Conservation (phyloP, 192 early-diverging fungal species). For the Backusella westeae region DNA sequence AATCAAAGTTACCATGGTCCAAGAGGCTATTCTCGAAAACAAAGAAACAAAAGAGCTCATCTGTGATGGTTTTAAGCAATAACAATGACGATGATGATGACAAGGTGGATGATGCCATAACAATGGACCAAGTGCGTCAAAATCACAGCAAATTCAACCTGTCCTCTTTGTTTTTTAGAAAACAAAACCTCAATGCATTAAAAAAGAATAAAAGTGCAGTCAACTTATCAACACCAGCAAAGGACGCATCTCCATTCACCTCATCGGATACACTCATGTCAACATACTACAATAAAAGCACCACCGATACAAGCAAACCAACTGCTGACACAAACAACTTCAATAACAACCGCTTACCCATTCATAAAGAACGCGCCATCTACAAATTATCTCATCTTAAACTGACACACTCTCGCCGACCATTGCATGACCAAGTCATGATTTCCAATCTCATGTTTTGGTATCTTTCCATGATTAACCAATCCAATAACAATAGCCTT, state of each 20-base stretch:
- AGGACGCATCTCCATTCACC: neutral
- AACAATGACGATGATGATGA: neutral
- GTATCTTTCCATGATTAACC: constrained; percentile 68
- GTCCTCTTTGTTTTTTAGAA: neutral
- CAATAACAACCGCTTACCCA: constrained; percentile 40
- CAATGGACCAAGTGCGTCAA: neutral
- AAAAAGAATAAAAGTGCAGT: neutral
- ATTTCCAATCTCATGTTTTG: constrained; percentile 85
- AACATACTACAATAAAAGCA: neutral
- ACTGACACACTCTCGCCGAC: constrained; percentile 68
- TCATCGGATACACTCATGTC: neutral
- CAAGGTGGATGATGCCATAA: neutral
- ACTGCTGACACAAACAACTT: neutral
- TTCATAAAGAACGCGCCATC: constrained; percentile 76
- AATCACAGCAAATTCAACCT: neutral
- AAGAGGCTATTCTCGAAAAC: neutral
- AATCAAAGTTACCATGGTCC: neutral
- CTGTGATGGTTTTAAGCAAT: neutral
- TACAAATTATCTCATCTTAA: constrained; percentile 73
- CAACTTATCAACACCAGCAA: neutral
- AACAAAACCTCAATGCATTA: neutral
- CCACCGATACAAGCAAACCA: neutral
- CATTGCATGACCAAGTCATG: constrained; percentile 70
- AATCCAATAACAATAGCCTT: neutral
- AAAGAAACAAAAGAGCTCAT: neutral